A percentile compares a stretch with the other conserved stretches of the same genome.
These are phyloP conservation scores for Aspergillus asperescens DNA, from an alignment of 495 filamentous ascomycete genomes.

Conservation along the genomic window DNA sequence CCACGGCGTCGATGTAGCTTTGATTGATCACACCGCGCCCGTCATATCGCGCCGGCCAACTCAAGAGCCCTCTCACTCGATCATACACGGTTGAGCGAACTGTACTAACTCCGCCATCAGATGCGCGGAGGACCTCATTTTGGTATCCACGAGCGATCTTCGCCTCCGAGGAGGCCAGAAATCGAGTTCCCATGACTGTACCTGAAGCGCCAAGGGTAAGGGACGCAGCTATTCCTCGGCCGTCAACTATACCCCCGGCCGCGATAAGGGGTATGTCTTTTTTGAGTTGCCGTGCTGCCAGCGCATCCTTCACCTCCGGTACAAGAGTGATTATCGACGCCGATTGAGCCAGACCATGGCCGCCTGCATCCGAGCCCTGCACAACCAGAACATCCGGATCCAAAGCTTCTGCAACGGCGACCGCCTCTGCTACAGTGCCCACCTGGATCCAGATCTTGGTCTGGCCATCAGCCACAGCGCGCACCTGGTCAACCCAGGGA, in stretches of 20 bases:
- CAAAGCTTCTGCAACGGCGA: constrained; percentile 34
- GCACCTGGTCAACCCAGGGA: constrained; percentile 1
- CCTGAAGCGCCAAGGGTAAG: constrained; percentile 59
- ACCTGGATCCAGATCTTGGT: constrained; percentile 66
- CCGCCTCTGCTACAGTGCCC: constrained; percentile 55
- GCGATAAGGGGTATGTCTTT: constrained; percentile 51
- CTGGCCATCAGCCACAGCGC: constrained; percentile 26
- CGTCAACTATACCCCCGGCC: constrained; percentile 65
- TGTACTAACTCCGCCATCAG: constrained; percentile 61
- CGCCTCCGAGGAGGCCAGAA: constrained; percentile 57
- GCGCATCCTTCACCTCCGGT: constrained; percentile 50
- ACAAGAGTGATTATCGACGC: constrained; percentile 53
- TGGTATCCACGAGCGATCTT: constrained; percentile 52
- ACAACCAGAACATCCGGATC: constrained; percentile 61
- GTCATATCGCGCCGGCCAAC: constrained; percentile 59
- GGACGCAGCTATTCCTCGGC: constrained; percentile 54
- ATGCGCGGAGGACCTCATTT: constrained; percentile 50
- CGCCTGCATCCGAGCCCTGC: constrained; percentile 69
- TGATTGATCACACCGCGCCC: constrained; percentile 58
- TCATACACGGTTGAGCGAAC: constrained; percentile 64
- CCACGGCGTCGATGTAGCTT: constrained; percentile 35
- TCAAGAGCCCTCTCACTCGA: constrained; percentile 53
- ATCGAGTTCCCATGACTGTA: constrained; percentile 64
- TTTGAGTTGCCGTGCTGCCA: constrained; percentile 29
- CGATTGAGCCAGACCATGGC: constrained; percentile 57